phyloP scores from a whole-genome alignment of 257 asterid species.

The Osmanthus fragrans region DNA sequence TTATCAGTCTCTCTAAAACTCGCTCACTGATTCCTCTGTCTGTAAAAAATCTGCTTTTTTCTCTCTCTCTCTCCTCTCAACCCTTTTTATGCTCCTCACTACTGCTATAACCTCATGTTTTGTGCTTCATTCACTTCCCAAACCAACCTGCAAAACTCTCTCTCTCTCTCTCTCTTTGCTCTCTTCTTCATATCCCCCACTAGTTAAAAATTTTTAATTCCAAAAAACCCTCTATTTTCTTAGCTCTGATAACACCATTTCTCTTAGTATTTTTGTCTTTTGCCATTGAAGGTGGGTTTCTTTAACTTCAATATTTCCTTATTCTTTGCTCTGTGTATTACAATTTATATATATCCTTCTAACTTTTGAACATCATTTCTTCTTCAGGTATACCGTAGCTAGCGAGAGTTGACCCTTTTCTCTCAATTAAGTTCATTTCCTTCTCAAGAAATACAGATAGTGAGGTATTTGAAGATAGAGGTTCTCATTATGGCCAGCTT shows the following conservation, averaged over 20 bases:
- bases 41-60: conserved; percentile 17
- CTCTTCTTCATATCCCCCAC: background rate
- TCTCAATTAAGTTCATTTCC: conserved; percentile 24
- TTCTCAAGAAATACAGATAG: conserved; percentile 33
- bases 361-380: conserved; percentile 24
- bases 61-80: conserved; percentile 22
- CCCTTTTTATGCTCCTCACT: conserved; percentile 43
- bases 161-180: conserved; percentile 10
- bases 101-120: conserved; percentile 77
- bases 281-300: conserved; percentile 13
- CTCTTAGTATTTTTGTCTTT: conserved; percentile 7
- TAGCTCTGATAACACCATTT: conserved; percentile 14
- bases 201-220: too few relatives aligned
- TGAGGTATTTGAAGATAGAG: conserved; percentile 13
- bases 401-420: conserved; percentile 19
- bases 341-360: background rate
- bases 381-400: conserved; percentile 29
- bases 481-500: background rate
- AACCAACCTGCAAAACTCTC: conserved; percentile 53
- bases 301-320: conserved; percentile 20
- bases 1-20: conserved; percentile 20
- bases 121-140: conserved; percentile 62
- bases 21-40: conserved; percentile 19
- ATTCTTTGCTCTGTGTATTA: conserved; percentile 10
- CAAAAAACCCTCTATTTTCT: conserved; percentile 19